Evolutionary conservation across 2,329 filamentous ascomycete genomes (phyloP), one percentile per base, ranked within the genome.

Genomic region (Didymella arachidicola): DNA sequence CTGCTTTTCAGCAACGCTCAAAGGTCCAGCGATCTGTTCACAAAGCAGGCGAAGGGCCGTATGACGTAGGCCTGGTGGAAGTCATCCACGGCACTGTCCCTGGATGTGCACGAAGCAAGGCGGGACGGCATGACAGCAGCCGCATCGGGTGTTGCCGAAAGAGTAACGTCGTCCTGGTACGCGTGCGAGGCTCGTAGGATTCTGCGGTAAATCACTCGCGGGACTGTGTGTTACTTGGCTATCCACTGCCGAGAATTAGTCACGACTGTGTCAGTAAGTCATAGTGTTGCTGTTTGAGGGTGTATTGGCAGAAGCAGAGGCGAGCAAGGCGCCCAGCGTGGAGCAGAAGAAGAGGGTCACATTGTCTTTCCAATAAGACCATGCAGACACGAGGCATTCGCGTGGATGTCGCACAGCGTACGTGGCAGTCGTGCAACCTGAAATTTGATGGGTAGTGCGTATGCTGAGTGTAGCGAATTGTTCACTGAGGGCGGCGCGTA

Each of bases 311-410:
- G 41, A 19, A 34, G 44, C 22, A 41, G 43, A 44, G 29, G 34
- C 57, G 38, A 47, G 27, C 47, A 41, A 56, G 52, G 57, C 57
- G 47, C 47, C 47, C 50, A 45, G 50, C 26, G 29, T 50, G 30
- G 46, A 51, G 46, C 22, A 57, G 39, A 34, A 52, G 42, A 45
- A 45, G 53, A 53, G 8, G 50, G 42, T 48, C 57, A 60, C 52
- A 38, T 26, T 38, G 42, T 18, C n/a, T 32, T 47, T 51, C 42
- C 57, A 56, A 60, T 60, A 60, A 30, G n/a, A 39, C 22, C 22
- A 44, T 60, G 58, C 58, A 60, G 58, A 60, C 58, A 60, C 58
- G 58, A 60, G 53, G 38, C 18, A 22, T 30, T 53, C 43, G 58
- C 57, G 52, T 60, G 46, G 47, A 51, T 42, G 39, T 25, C 39